Percentiles rank a stretch among this genome's conserved stretches.
phyloP scores from a whole-genome alignment of 352 stramenopile species.

The Peronospora farinosa region DNA sequence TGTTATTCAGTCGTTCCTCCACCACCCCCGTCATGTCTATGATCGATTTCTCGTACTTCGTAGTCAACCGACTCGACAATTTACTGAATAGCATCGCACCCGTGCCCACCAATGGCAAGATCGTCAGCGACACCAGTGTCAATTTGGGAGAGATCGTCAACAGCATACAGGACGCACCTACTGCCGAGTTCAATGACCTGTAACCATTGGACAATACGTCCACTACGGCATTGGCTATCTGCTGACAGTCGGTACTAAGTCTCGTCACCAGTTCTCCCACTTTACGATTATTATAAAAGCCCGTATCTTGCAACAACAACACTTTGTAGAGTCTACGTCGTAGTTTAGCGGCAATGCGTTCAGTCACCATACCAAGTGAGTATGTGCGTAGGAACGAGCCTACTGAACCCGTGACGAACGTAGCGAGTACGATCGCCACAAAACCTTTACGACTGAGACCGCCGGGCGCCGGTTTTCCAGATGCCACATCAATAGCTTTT shows the following conservation, averaged over 20 bases:
- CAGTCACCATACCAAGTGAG: conserved; percentile 83
- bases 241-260: conserved; percentile 82
- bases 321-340: conserved; percentile 67
- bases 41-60: conserved; percentile 74
- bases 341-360: conserved; percentile 78
- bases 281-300: conserved; percentile 78
- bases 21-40: conserved; percentile 72
- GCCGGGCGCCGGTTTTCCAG: conserved; percentile 58
- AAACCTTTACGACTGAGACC: conserved; percentile 81
- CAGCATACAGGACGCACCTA: conserved; percentile 86
- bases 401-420: conserved; percentile 78
- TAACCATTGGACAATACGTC: conserved; percentile 84
- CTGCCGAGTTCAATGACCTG: conserved; percentile 82
- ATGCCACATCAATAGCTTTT: conserved; percentile 82
- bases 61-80: conserved; percentile 68
- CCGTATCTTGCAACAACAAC: conserved; percentile 74
- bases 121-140: conserved; percentile 82
- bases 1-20: conserved; percentile 84
- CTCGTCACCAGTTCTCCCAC: conserved; percentile 84
- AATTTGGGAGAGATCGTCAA: conserved; percentile 86
- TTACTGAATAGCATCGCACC: conserved; percentile 82
- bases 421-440: conserved; percentile 74
- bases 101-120: conserved; percentile 70
- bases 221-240: conserved; percentile 85
- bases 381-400: conserved; percentile 86